Conservation (phyloP, 805 yeast genomes). For the Isabelozyma rhagii region DNA sequence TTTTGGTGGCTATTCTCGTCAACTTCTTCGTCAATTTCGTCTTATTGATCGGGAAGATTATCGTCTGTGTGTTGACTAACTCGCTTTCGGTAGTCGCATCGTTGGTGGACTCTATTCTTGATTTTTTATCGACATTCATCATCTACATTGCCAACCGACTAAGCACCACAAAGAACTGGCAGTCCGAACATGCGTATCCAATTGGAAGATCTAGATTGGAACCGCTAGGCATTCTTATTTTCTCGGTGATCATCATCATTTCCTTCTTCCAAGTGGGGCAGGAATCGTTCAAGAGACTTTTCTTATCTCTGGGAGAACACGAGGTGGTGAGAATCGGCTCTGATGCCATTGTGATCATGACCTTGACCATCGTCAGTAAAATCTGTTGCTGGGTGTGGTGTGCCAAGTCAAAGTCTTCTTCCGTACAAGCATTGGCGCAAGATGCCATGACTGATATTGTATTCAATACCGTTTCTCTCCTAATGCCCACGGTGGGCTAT, state of each 20-base stretch:
- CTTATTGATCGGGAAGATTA: conserved; percentile 56
- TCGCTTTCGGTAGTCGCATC: conserved; percentile 80
- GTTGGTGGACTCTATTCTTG: conserved; percentile 71
- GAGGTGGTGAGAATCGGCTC: conserved; percentile 45
- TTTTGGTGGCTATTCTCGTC: conserved; percentile 58
- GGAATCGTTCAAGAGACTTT: conserved; percentile 52
- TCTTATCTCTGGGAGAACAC: conserved; percentile 30
- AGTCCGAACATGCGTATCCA: conserved; percentile 50
- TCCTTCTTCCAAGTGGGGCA: conserved; percentile 72
- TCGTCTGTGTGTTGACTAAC: conserved; percentile 59
- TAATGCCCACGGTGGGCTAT: conserved; percentile 65
- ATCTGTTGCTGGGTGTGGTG: conserved; percentile 65
- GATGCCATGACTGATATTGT: conserved; percentile 78
- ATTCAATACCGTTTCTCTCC: conserved; percentile 66
- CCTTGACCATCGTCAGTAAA: conserved; percentile 57
- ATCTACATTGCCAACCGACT: conserved; percentile 59
- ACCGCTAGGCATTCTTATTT: conserved; percentile 74
- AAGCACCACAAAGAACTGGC: conserved; percentile 46
- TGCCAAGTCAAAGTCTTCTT: conserved; percentile 53
- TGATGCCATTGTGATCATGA: conserved; percentile 59
- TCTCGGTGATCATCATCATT: conserved; percentile 65
- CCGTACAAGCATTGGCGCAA: conserved; percentile 76
- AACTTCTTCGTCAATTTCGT: conserved; percentile 60
- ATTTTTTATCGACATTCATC: conserved; percentile 70
- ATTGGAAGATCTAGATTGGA: conserved; percentile 72